Base-by-base conservation (phyloP, 345 rosid genomes). In the Hibiscus mutabilis region DNA sequence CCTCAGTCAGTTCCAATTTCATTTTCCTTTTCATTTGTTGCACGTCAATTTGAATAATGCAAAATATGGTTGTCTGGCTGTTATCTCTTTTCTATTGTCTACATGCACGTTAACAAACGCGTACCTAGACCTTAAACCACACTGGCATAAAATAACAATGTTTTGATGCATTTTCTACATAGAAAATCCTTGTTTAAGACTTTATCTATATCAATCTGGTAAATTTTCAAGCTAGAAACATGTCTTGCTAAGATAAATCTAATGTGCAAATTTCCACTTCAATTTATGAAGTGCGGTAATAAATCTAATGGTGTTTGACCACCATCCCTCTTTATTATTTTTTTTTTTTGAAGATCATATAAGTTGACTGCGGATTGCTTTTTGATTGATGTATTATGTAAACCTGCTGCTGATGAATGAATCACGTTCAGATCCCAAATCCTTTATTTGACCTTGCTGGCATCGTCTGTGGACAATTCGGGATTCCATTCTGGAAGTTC, bases 361-460 rank as follows among this genome's bases (percentile, higher is more conserved):
- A 52, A 37, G 55, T 40, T 71, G 27, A 40, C 40, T 6, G 29
- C 19, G 10, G 19, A 61, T 49, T 29, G 33, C 2, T 15, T 29
- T 13, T 21, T 51, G n/a, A 46, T 29, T 60, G 49, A 52, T 72
- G 52, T 51, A 15, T 51, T 31, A 60, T 66, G 37, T 29, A 65
- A 46, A 24, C 16, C 60, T 37, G 21, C 51, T 47, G 52, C n/a
- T 47, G 53, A 49, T 49, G 53, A 16, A 15, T 49, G 18, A 49
- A 14, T 16, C 53, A 49, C 14, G 53, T 49, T 67, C 68, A 95
- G 99, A 92, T 95, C 78, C 99, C 99, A 73, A 95, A 95, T 85
- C 99, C 99, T 72, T 82, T 95, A 51, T 95, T 95, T 77, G 99
- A 95, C 80, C 99, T 95, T 21, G 99, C 99, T 73, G 99, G 99